A percentile compares a stretch with the other conserved stretches of the same genome.
These are phyloP conservation scores for Hymenoscyphus occultus DNA, from an alignment of 2,329 filamentous ascomycete genomes.

Conservation along the genomic window DNA sequence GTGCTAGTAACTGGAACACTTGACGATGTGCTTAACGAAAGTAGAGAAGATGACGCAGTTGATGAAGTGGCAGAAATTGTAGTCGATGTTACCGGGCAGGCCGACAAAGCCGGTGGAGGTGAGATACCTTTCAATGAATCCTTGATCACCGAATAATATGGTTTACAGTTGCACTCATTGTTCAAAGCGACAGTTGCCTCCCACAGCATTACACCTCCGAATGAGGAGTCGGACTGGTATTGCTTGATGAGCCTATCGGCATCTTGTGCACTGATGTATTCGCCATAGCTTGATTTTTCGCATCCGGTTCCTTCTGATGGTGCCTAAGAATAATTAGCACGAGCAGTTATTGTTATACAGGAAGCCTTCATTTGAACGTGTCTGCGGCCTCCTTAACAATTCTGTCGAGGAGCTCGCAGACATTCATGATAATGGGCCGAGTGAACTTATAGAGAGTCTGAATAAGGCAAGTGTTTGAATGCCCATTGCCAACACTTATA, in stretches of 20 bases:
- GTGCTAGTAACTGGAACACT: too few relatives aligned
- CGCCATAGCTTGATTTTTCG: slow-evolving; percentile 11
- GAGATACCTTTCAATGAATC: slow-evolving; percentile 20
- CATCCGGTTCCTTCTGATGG: slow-evolving; percentile 13
- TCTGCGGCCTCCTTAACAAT: too few relatives aligned
- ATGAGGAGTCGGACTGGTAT: slow-evolving; percentile 25
- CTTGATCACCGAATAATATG: slow-evolving; percentile 25
- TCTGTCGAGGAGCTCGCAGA: too few relatives aligned
- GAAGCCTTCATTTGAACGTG: too few relatives aligned
- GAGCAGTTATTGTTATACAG: too few relatives aligned
- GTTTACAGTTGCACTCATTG: slow-evolving; percentile 18
- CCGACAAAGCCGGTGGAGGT: slow-evolving; percentile 3
- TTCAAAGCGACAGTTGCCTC: slow-evolving; percentile 30
- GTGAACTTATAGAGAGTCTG: too few relatives aligned
- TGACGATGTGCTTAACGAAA: background rate
- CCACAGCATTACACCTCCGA: slow-evolving; percentile 38
- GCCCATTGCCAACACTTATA: too few relatives aligned
- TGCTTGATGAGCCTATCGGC: slow-evolving; percentile 26
- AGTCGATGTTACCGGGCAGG: slow-evolving; percentile 7
- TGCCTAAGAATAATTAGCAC: background rate
- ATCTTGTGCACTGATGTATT: slow-evolving; percentile 29
- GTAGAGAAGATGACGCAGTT: background rate
- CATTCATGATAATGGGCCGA: too few relatives aligned
- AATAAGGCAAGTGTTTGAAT: too few relatives aligned
- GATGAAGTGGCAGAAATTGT: slow-evolving; percentile 3